Percentiles rank a stretch among this genome's conserved stretches.
Evolutionary conservation across 768 basidiomycete species (phyloP).

Genomic region (Mycena sanguinolenta): DNA sequence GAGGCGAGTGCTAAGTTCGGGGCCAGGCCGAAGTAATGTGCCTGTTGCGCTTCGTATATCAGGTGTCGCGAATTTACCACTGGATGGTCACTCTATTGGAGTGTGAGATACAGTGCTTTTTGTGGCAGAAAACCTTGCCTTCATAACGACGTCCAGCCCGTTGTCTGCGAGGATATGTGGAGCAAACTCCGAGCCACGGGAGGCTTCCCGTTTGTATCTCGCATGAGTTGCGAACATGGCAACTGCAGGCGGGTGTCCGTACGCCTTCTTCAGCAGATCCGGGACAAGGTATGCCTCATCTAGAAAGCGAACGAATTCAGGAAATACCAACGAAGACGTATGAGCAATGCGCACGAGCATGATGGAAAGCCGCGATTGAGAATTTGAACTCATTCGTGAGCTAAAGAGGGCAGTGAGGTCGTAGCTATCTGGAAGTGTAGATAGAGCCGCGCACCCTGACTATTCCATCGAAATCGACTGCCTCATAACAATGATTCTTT

Average conservation of each 20-base stretch:
- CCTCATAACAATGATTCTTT: slow-evolving; percentile 60
- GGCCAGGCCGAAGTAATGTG: slow-evolving; percentile 75
- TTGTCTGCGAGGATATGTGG: slow-evolving; percentile 80
- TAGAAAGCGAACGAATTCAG: not conserved
- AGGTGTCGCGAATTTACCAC: slow-evolving; percentile 75
- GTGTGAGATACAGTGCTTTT: not conserved
- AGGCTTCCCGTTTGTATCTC: slow-evolving; percentile 66
- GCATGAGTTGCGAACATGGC: slow-evolving; percentile 81
- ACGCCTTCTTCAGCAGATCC: slow-evolving; percentile 78
- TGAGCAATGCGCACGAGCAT: slow-evolving; percentile 57
- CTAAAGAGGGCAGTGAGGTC: slow-evolving; percentile 43
- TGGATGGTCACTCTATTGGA: slow-evolving; percentile 64
- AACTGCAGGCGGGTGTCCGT: slow-evolving; percentile 73
- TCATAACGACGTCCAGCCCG: slow-evolving; percentile 84
- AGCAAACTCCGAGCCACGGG: slow-evolving; percentile 84
- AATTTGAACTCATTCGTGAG: slow-evolving; percentile 88
- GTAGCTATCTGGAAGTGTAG: not conserved
- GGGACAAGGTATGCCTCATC: slow-evolving; percentile 86
- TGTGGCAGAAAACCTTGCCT: slow-evolving; percentile 56
- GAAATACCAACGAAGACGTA: not conserved
- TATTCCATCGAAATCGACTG: slow-evolving; percentile 74
- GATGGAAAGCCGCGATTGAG: slow-evolving; percentile 81
- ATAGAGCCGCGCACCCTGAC: slow-evolving; percentile 62
- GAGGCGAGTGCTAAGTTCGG: slow-evolving; percentile 70
- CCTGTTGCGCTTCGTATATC: slow-evolving; percentile 78